Evolutionary conservation across 2,329 filamentous ascomycete genomes (phyloP), one percentile per base, ranked within the genome.

Genomic region (Botrytis galanthina): DNA sequence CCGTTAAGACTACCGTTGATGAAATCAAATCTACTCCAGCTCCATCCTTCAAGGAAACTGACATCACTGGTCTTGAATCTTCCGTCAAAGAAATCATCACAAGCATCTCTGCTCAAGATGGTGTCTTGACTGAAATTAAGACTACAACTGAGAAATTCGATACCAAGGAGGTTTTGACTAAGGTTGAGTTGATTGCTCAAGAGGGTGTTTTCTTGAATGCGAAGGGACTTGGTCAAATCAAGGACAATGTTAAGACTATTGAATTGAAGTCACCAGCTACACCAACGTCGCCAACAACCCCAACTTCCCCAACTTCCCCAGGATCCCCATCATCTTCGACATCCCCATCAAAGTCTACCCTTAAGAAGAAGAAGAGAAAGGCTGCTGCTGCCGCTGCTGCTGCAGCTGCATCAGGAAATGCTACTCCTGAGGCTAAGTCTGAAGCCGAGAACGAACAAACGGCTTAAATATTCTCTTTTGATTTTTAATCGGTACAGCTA

Each of bases 331-430:
- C 78, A 54, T 77, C 76, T 20, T 88, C 48, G 48, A 54, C 48
- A 18, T 79, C 78, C 5, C 78, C 77, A 98, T 93, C 73, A 98
- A 83, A 69, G n/a, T 57, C 66, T 32, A 69, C 26, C 16, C 54
- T 57, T 54, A 69, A 59, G 51, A 69, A 48, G 37, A 59, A 57
- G 37, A 69, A 57, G 66, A 69, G 39, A 51, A 46, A 26, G 22
- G 46, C 64, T 1, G 64, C 64, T 1, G 64, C 64, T 1, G 66
- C 64, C 3, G 64, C 66, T 1, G 48, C 64, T 1, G 64, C 66
- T 4, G 66, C 66, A 0, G 48, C 66, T 3, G 66, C 48, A 32
- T 39, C 64, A 29, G 35, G 35, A 44, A 22, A 10, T 57, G 35
- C 39, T 14, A 26, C 48, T 42, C 29, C 32, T 51, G 44, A 67